Base-by-base conservation (phyloP, 345 rosid genomes). In the Geranium brycei region DNA sequence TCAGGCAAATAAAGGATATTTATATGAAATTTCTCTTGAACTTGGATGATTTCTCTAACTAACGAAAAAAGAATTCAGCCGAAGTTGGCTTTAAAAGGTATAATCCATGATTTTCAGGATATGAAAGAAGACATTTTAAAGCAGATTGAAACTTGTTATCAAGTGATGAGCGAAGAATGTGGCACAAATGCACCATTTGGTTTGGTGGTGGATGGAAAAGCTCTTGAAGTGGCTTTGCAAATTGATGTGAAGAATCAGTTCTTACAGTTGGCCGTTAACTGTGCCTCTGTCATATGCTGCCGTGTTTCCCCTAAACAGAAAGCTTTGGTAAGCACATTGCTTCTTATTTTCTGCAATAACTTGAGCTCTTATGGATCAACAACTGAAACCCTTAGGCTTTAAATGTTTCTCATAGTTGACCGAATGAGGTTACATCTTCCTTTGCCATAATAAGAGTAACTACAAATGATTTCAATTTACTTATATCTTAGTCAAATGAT, bases 221-320 rank as follows among this genome's bases (percentile, higher is more conserved):
- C 89, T 40, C 85, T 91, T 31, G 76, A 78, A 32, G 74, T 78
- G 66, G 86, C 92, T 77, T 68, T 86, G 58, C 71, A 68, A 65
- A 72, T 63, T 68, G 86, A 84, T 66, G 69, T 83, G 77, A 86
- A 84, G 83, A 72, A 76, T 68, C 75, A 74, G 70, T 91, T 87
- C 80, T 75, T 91, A 10, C 77, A 69, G 17, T 80, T 90, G 68
- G 91, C 95, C 23, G 87, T 84, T 59, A 77, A 80, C 41, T 90
- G 95, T 77, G 91, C 91, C 35, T 87, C 95, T 32, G 95, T 90
- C 41, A 77, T 90, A 59, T 90, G 97, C 76, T 90, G 95, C 31
- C 88, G 95, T 0, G 92, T 87, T 60, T 87, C 97, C 59, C 97
- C 95, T 1, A 90, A 82, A 69, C 92, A 90, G 78, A 90, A 90